Conservation (phyloP, 169 alveolate genomes). For the Plasmodium fragile region DNA sequence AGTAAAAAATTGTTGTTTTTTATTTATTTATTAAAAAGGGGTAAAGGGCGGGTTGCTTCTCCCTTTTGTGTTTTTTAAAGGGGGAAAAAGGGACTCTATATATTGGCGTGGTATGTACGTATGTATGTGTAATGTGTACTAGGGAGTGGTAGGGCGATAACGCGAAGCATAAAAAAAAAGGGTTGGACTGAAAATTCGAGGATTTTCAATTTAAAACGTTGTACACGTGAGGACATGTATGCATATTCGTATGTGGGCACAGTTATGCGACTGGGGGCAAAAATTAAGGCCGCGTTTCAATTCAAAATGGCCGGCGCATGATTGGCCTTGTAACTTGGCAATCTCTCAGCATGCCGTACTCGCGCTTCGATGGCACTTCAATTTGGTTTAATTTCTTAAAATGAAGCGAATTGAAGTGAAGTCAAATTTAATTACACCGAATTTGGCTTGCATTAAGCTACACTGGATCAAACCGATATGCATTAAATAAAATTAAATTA, state of each 20-base stretch:
- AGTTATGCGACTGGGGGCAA: not conserved
- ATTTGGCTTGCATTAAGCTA: not conserved
- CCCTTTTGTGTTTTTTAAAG: not conserved
- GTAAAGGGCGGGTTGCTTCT: not conserved
- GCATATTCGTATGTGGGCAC: not conserved
- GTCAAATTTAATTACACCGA: not conserved
- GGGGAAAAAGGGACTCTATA: not conserved
- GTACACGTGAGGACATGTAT: constrained; percentile 1
- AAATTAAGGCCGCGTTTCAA: not conserved
- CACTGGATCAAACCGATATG: not conserved
- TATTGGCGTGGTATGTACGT: not conserved
- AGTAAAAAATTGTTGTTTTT: not conserved
- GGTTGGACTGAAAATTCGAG: not conserved
- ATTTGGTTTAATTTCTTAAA: not conserved
- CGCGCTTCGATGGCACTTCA: not conserved
- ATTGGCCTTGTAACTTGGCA: not conserved
- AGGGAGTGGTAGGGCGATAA: not conserved
- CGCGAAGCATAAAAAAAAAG: not conserved
- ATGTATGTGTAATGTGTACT: not conserved
- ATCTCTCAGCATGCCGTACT: not conserved
- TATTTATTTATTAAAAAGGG: not conserved
- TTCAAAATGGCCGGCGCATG: not conserved
- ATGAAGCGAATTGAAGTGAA: not conserved
- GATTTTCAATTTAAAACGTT: not conserved
- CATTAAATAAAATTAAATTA: not conserved